Conservation (phyloP, 768 basidiomycete species). For the Rhodosporidiobolus odoratus region DNA sequence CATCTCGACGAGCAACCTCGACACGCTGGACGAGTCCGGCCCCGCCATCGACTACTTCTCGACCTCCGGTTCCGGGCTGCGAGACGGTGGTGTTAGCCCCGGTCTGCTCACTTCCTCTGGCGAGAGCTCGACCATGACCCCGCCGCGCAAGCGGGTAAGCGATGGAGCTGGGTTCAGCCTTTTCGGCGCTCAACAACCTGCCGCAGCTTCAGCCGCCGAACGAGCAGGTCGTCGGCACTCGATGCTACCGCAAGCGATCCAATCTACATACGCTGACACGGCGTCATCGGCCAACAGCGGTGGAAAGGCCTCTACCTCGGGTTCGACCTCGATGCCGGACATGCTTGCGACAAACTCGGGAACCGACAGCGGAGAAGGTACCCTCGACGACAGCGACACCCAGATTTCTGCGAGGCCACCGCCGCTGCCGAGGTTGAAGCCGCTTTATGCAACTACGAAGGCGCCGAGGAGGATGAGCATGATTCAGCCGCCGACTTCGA, state of each 20-base stretch:
- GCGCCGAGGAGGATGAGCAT: not conserved
- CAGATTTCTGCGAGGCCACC: slow-evolving; percentile 4
- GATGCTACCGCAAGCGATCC: slow-evolving; percentile 30
- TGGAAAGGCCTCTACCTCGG: not conserved
- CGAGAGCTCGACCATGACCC: slow-evolving; percentile 6
- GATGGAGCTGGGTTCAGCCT: slow-evolving; percentile 13
- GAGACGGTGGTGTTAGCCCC: slow-evolving; percentile 7
- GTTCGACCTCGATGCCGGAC: slow-evolving; percentile 23
- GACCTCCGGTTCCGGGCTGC: slow-evolving; percentile 7
- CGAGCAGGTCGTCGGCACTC: slow-evolving; percentile 12
- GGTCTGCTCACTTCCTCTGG: not conserved
- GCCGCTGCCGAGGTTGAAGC: slow-evolving; percentile 15
- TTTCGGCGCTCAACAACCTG: slow-evolving; percentile 14
- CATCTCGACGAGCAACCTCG: slow-evolving; percentile 15
- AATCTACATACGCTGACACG: not conserved
- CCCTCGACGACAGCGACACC: not conserved
- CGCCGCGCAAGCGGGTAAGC: slow-evolving; percentile 2
- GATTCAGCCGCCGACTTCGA: not conserved
- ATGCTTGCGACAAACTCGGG: not conserved
- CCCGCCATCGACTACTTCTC: slow-evolving; percentile 36
- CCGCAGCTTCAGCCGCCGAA: not conserved
- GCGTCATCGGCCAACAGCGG: not conserved
- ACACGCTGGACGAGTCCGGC: slow-evolving; percentile 26
- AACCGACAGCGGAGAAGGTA: not conserved
- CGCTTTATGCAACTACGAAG: not conserved